These are phyloP conservation scores for Russula lepida DNA, from an alignment of 768 basidiomycete species.

Conservation along the genomic window DNA sequence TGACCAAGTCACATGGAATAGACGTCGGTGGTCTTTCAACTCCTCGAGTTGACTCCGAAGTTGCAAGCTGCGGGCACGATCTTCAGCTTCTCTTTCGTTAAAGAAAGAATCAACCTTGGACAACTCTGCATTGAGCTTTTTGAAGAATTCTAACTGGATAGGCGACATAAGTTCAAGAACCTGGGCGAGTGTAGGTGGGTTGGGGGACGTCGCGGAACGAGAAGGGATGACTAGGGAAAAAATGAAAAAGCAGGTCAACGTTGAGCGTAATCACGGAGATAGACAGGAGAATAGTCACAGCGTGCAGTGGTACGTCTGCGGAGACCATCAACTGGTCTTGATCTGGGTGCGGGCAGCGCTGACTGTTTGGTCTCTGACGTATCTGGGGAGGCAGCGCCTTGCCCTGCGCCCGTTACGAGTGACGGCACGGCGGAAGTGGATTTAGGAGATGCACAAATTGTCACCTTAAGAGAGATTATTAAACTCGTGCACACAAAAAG, in stretches of 20 bases:
- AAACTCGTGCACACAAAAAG: background rate
- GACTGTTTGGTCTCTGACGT: background rate
- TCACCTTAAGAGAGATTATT: background rate
- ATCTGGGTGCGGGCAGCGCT: background rate
- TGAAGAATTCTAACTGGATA: constrained; percentile 65
- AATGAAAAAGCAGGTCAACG: background rate
- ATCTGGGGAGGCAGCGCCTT: background rate
- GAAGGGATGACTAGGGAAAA: background rate
- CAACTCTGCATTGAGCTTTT: constrained; percentile 66
- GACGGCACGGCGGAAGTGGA: background rate
- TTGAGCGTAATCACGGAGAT: background rate
- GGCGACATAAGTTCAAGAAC: constrained; percentile 50
- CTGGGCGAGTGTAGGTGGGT: constrained; percentile 24
- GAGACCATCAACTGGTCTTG: background rate
- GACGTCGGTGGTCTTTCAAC: constrained; percentile 14
- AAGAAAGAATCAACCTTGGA: constrained; percentile 86
- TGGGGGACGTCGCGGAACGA: background rate
- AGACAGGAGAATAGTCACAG: background rate
- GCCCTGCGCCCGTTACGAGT: no score
- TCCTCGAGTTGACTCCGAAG: constrained; percentile 20
- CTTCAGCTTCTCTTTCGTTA: constrained; percentile 55
- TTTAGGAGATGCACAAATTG: background rate
- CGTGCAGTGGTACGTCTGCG: constrained; percentile 11
- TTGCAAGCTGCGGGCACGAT: constrained; percentile 35
- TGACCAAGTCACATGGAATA: constrained; percentile 6